Evolutionary conservation across 192 early-diverging fungal genomes (phyloP).

Genomic region (Backusella liffmaniae): DNA sequence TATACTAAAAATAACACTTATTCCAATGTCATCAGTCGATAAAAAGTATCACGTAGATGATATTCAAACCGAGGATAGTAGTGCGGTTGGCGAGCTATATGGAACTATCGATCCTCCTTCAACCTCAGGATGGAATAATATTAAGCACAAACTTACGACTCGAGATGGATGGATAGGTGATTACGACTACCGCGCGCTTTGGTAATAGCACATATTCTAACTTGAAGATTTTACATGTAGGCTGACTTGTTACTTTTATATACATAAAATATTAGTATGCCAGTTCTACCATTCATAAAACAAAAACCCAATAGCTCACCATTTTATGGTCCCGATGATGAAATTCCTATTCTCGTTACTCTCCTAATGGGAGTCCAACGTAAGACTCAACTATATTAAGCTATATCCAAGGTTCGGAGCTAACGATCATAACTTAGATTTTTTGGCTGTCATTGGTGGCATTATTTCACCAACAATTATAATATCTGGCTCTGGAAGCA

Average conservation of each 20-base stretch:
- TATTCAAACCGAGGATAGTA: slow-evolving; percentile 5
- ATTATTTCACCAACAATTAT: slow-evolving; percentile 39
- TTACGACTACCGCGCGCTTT: slow-evolving; percentile 44
- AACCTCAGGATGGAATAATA: background rate
- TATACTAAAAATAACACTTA: background rate
- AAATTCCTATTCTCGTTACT: slow-evolving; percentile 41
- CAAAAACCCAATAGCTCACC: slow-evolving; percentile 24
- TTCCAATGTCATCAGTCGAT: background rate
- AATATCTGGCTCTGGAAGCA: slow-evolving; percentile 39
- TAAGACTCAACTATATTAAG: background rate
- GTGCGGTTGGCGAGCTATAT: background rate
- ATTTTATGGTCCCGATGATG: slow-evolving; percentile 48
- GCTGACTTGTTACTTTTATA: background rate
- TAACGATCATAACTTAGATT: background rate
- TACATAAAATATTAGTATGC: slow-evolving; percentile 20
- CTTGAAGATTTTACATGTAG: background rate
- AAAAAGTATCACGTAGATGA: slow-evolving; percentile 4
- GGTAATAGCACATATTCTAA: background rate
- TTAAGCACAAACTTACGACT: slow-evolving; percentile 20
- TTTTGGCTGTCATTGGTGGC: slow-evolving; percentile 7
- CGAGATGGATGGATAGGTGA: slow-evolving; percentile 43
- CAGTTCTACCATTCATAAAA: slow-evolving; percentile 33
- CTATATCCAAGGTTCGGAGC: background rate
- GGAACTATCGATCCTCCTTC: background rate
- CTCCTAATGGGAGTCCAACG: slow-evolving; percentile 39